Conservation (phyloP, 2,329 filamentous ascomycete genomes). For the Cladosporium austrohemisphaericum region DNA sequence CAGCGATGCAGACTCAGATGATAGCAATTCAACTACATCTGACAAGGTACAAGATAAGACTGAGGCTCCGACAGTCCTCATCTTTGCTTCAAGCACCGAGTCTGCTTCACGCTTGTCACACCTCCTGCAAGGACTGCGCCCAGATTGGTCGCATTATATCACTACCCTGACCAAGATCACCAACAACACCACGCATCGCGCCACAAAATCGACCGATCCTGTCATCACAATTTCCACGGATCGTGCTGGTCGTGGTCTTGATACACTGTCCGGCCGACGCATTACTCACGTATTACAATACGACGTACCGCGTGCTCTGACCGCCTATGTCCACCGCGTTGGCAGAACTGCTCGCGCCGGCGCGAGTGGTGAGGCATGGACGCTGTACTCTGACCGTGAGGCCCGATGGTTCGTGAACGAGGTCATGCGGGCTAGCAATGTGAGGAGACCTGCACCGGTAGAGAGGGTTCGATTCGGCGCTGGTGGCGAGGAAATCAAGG, state of each 20-base stretch:
- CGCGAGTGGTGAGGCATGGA: slow-evolving; percentile 74
- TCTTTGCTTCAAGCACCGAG: slow-evolving; percentile 91
- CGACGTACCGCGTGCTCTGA: slow-evolving; percentile 76
- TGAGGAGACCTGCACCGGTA: slow-evolving; percentile 47
- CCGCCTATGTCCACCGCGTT: slow-evolving; percentile 85
- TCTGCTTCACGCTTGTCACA: slow-evolving; percentile 80
- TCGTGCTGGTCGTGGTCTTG: slow-evolving; percentile 86
- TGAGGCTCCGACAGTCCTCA: slow-evolving; percentile 52
- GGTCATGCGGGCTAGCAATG: slow-evolving; percentile 58
- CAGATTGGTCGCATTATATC: slow-evolving; percentile 25
- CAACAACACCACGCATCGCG: slow-evolving; percentile 50
- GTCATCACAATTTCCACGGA: slow-evolving; percentile 81
- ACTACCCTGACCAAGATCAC: slow-evolving; percentile 54
- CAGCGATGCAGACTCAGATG: background rate
- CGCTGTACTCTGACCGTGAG: slow-evolving; percentile 75
- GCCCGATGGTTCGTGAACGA: slow-evolving; percentile 89
- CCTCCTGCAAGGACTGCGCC: slow-evolving; percentile 53
- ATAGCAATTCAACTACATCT: background rate
- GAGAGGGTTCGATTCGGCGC: slow-evolving; percentile 34
- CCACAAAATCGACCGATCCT: slow-evolving; percentile 63
- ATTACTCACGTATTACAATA: slow-evolving; percentile 90
- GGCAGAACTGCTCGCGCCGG: slow-evolving; percentile 86
- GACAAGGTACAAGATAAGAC: background rate
- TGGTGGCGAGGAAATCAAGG: slow-evolving; percentile 27
- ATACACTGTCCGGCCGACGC: slow-evolving; percentile 50